Evolutionary conservation across 2,329 filamentous ascomycete species (phyloP).

Genomic region (Ophiocordyceps camponoti-saundersi): DNA sequence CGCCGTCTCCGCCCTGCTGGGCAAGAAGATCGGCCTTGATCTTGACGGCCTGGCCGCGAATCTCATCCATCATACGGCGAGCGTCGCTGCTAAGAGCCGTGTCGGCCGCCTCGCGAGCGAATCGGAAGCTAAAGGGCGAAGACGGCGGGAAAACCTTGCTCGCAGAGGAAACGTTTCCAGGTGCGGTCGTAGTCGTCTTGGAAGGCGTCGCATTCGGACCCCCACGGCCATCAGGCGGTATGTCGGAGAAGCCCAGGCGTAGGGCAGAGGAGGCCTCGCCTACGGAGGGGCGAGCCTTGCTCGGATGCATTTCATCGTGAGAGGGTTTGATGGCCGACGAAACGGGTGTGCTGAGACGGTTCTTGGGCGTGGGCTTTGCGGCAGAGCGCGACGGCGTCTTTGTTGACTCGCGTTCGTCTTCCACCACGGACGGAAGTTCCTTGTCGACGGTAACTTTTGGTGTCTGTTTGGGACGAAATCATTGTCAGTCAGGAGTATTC

Average conservation of each 20-base stretch:
- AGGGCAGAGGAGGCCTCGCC: conserved; percentile 66
- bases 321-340: conserved; percentile 52
- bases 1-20: conserved; percentile 37
- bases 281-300: conserved; percentile 60
- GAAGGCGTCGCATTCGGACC: conserved; percentile 22
- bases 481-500: neutral
- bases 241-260: conserved; percentile 65
- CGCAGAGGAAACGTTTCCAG: conserved; percentile 19
- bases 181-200: conserved; percentile 45
- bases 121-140: conserved; percentile 52
- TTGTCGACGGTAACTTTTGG: conserved; percentile 22
- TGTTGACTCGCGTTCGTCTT: conserved; percentile 5
- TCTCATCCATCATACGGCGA: conserved; percentile 43
- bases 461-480: conserved; percentile 12
- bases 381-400: conserved; percentile 11
- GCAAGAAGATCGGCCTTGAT: conserved; percentile 54
- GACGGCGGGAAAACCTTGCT: conserved; percentile 6
- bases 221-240: conserved; percentile 30
- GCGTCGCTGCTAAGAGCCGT: conserved; percentile 43
- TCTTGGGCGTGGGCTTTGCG: conserved; percentile 6
- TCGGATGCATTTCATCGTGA: conserved; percentile 79
- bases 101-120: conserved; percentile 35
- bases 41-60: conserved; percentile 53
- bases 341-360: conserved; percentile 37
- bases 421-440: conserved; percentile 18